phyloP scores from a whole-genome alignment of 1,139 yeast genomes.

The Yamadazyma diddensiae region DNA sequence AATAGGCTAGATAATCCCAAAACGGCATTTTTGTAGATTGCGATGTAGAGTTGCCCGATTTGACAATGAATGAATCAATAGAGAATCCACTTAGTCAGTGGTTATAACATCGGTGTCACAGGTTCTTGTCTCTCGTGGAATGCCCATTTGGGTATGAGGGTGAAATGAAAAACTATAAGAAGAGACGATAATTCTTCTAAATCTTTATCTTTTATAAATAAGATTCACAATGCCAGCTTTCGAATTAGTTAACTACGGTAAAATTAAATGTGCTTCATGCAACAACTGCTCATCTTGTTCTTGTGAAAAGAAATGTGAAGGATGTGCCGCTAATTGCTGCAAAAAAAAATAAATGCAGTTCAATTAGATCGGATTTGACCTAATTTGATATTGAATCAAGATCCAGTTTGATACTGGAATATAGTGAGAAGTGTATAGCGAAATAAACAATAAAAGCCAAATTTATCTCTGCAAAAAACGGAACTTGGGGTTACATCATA shows the following conservation, averaged over 20 bases:
- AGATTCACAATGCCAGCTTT: slow-evolving; percentile 1
- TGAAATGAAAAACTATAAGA: slow-evolving; percentile 1
- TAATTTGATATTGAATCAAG: too few species aligned
- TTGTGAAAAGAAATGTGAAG: slow-evolving; percentile 13
- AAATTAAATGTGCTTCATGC: slow-evolving; percentile 12
- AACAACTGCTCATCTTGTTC: slow-evolving; percentile 12
- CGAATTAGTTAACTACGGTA: slow-evolving; percentile 12
- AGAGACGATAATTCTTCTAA: not conserved
- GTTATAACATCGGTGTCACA: not conserved
- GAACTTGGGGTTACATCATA: too few species aligned
- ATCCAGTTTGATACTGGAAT: too few species aligned
- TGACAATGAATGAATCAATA: too few species aligned
- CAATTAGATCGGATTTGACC: too few species aligned
- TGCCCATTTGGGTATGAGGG: too few species aligned
- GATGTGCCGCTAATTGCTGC: slow-evolving; percentile 10
- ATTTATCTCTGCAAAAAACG: too few species aligned
- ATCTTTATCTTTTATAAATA: not conserved
- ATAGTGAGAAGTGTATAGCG: too few species aligned
- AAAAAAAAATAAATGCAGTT: too few species aligned
- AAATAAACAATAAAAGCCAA: too few species aligned
- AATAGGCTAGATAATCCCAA: not conserved
- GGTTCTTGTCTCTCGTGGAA: too few species aligned
- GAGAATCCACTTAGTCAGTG: not conserved
- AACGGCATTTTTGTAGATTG: not conserved
- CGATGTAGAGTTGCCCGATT: too few species aligned